Evolutionary conservation across 495 filamentous ascomycete species (phyloP).

Genomic region (Pyronema domesticum): DNA sequence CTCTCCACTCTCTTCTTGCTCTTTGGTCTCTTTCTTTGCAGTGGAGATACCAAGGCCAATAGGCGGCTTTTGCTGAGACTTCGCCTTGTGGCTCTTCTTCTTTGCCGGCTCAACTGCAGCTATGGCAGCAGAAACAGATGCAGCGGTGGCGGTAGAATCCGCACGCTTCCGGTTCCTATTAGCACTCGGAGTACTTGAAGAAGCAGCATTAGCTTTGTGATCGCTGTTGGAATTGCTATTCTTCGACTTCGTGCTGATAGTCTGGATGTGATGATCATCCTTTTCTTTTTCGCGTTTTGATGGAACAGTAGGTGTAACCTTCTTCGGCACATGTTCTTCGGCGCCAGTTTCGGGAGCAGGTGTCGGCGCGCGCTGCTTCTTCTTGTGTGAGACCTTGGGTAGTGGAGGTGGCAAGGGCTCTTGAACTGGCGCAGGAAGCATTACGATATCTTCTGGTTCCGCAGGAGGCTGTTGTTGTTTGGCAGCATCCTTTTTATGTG

Average conservation of each 20-base stretch:
- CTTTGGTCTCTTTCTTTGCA: conserved; percentile 26
- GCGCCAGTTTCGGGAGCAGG: background rate
- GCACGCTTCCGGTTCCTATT: conserved; percentile 15
- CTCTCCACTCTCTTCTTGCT: conserved; percentile 48
- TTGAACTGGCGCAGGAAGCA: background rate
- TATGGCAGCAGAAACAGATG: background rate
- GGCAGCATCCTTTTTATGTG: background rate
- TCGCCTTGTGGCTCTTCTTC: conserved; percentile 18
- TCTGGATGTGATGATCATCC: background rate
- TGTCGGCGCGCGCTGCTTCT: background rate
- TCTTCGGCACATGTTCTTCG: background rate
- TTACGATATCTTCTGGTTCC: conserved; percentile 1
- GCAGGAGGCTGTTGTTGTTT: background rate
- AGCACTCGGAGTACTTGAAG: background rate
- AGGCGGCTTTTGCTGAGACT: conserved; percentile 6
- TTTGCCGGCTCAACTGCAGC: conserved; percentile 3
- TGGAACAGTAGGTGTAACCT: background rate
- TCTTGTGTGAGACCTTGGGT: conserved; percentile 1
- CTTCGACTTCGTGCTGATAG: background rate
- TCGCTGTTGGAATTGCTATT: background rate
- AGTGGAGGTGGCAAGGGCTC: background rate
- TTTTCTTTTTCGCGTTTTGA: background rate
- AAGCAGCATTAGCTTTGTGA: background rate
- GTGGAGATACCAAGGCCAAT: background rate
- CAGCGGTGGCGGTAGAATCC: conserved; percentile 13